Evolutionary conservation across 1,284 basidiomycete genomes (phyloP).

Genomic region (Pascua guehoae): DNA sequence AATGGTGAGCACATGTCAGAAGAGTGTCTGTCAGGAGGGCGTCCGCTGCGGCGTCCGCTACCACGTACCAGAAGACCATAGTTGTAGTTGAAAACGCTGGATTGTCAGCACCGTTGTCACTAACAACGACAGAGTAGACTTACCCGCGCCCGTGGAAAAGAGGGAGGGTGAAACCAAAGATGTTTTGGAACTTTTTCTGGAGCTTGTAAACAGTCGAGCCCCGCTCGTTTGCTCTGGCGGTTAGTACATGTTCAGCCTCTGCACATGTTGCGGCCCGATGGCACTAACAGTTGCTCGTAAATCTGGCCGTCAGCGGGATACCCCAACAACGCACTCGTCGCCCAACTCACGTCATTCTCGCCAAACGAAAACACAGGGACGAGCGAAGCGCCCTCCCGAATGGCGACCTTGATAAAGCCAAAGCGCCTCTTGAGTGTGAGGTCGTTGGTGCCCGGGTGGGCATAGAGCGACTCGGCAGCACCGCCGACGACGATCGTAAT

Average conservation of each 20-base stretch:
- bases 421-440: constrained; percentile 77
- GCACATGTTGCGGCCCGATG: too few species aligned
- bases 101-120: constrained; percentile 46
- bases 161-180: constrained; percentile 96
- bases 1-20: not conserved
- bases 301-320: constrained; percentile 58
- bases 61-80: constrained; percentile 51
- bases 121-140: not conserved
- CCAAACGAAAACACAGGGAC: constrained; percentile 97
- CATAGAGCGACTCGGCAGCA: constrained; percentile 87
- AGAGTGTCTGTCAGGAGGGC: not conserved
- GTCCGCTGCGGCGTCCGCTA: too few species aligned
- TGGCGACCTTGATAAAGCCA: constrained; percentile 95
- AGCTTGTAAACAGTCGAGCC: constrained; percentile 82
- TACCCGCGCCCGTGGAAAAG: constrained; percentile 81
- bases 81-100: constrained; percentile 55
- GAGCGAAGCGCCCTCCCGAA: constrained; percentile 86
- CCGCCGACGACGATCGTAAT: constrained; percentile 97
- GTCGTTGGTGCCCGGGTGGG: constrained; percentile 85
- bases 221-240: constrained; percentile 65
- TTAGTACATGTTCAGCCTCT: constrained; percentile 7
- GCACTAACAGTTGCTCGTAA: constrained; percentile 75
- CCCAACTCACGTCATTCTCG: constrained; percentile 81
- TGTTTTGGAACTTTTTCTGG: constrained; percentile 82
- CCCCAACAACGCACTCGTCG: not conserved